Conservation (phyloP, 139 green algal genomes). For the Asterochloris sp. region DNA sequence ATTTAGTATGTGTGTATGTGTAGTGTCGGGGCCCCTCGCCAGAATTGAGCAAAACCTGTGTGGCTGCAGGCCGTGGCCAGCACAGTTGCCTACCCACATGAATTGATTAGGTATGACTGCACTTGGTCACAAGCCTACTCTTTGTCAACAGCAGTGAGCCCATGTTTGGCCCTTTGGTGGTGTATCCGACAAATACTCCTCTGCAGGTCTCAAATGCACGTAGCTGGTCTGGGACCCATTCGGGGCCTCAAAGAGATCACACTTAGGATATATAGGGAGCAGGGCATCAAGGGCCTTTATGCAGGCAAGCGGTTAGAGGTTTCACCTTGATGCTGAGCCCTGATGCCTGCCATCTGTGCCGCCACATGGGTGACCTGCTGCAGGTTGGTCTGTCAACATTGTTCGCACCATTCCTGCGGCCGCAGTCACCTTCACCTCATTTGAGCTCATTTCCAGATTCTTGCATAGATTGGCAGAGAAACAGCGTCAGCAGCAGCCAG, state of each 20-base stretch:
- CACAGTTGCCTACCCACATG: conserved; percentile 95
- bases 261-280: conserved; percentile 26
- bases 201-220: conserved; percentile 82
- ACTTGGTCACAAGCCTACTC: no score
- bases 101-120: conserved; percentile 81
- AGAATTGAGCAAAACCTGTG: no score
- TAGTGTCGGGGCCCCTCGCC: no score
- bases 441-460: conserved; percentile 81
- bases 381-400: conserved; percentile 82
- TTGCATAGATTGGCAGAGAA: no score
- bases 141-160: no score
- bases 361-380: no score
- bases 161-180: no score
- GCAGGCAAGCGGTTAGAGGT: conserved; percentile 32
- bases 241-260: conserved; percentile 50
- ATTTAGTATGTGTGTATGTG: no score
- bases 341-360: no score
- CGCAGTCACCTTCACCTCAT: conserved; percentile 96
- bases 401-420: conserved; percentile 92
- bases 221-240: conserved; percentile 72
- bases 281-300: conserved; percentile 72
- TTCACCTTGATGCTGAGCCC: no score
- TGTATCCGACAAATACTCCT: no score
- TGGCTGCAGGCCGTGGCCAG: conserved; percentile 50
- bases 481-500: no score